These are phyloP conservation scores for Phytophthora pisi DNA, from an alignment of 352 stramenopile genomes.

Conservation along the genomic window DNA sequence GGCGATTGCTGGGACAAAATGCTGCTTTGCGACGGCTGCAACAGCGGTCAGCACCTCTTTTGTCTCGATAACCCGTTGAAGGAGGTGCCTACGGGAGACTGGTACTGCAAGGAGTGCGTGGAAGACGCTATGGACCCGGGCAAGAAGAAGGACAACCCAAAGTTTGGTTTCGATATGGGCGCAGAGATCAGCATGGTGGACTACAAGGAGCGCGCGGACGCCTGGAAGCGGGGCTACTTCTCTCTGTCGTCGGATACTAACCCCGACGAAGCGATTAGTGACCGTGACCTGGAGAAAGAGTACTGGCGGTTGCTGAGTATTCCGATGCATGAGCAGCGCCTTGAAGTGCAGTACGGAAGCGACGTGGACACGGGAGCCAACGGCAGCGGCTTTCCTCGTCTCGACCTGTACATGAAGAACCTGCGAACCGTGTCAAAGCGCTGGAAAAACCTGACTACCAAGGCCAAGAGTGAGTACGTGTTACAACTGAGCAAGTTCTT, in stretches of 20 bases:
- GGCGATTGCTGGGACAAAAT: slow-evolving; percentile 84
- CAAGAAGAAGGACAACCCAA: slow-evolving; percentile 52
- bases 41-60: slow-evolving; percentile 83
- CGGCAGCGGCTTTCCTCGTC: slow-evolving; percentile 87
- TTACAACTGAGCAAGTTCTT: slow-evolving; percentile 58
- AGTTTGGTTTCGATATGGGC: slow-evolving; percentile 87
- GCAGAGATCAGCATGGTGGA: slow-evolving; percentile 76
- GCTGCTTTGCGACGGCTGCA: slow-evolving; percentile 83
- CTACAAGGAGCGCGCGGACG: slow-evolving; percentile 87
- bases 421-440: slow-evolving; percentile 57
- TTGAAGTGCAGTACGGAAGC: slow-evolving; percentile 93
- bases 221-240: slow-evolving; percentile 86
- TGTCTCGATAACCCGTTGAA: slow-evolving; percentile 66
- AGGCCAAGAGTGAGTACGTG: slow-evolving; percentile 33
- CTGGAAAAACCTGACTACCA: slow-evolving; percentile 53
- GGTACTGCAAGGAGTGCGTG: slow-evolving; percentile 82
- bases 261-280: slow-evolving; percentile 51
- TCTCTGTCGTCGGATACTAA: slow-evolving; percentile 38
- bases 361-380: slow-evolving; percentile 89
- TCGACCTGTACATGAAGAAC: slow-evolving; percentile 61
- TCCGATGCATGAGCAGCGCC: slow-evolving; percentile 72
- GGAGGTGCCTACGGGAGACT: slow-evolving; percentile 71
- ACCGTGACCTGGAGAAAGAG: slow-evolving; percentile 81
- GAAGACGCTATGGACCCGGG: slow-evolving; percentile 50
- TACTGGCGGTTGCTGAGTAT: slow-evolving; percentile 90